Evolutionary conservation across 1,139 yeast genomes (phyloP).

Genomic region (Candida tetrigidarum): DNA sequence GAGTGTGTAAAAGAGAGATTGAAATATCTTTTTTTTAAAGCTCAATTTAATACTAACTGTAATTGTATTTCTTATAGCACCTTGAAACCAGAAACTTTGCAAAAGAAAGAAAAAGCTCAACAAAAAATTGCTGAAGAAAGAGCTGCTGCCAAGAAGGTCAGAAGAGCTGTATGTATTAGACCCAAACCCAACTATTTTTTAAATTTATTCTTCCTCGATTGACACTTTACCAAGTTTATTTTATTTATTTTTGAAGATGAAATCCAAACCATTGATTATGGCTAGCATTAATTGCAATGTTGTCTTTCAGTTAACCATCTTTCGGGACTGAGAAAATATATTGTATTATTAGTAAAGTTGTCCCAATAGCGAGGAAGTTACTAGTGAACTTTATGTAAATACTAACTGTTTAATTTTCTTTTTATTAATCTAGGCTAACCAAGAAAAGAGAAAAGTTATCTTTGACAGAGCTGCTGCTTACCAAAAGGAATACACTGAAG

Average conservation of each 20-base stretch:
- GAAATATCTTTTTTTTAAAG: conserved; percentile 2
- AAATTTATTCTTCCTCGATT: no score
- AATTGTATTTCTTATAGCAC: conserved; percentile 39
- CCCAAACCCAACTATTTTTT: no score
- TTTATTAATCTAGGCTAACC: conserved; percentile 79
- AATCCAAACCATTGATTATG: conserved; percentile 59
- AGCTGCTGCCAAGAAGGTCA: conserved; percentile 85
- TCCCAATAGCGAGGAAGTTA: not conserved
- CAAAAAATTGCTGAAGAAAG: conserved; percentile 86
- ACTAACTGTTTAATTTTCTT: conserved; percentile 37
- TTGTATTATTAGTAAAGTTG: conserved; percentile 2
- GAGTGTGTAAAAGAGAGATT: conserved; percentile 9
- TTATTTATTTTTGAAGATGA: conserved; percentile 59
- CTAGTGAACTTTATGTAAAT: conserved; percentile 18
- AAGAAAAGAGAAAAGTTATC: conserved; percentile 94
- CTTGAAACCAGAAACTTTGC: conserved; percentile 86
- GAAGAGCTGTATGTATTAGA: conserved; percentile 93
- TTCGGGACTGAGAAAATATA: conserved; percentile 88
- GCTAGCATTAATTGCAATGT: conserved; percentile 83
- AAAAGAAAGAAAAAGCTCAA: conserved; percentile 93
- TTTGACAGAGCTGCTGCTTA: conserved; percentile 98
- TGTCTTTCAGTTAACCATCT: conserved; percentile 98
- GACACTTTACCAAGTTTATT: conserved; percentile 10
- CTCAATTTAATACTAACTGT: conserved; percentile 38
- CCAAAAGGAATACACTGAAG: conserved; percentile 95